A percentile compares a stretch with the other conserved stretches of the same genome.
These are phyloP conservation scores for Nosema muscidifuracis DNA, from an alignment of 371 early-diverging fungal genomes.

Conservation along the genomic window DNA sequence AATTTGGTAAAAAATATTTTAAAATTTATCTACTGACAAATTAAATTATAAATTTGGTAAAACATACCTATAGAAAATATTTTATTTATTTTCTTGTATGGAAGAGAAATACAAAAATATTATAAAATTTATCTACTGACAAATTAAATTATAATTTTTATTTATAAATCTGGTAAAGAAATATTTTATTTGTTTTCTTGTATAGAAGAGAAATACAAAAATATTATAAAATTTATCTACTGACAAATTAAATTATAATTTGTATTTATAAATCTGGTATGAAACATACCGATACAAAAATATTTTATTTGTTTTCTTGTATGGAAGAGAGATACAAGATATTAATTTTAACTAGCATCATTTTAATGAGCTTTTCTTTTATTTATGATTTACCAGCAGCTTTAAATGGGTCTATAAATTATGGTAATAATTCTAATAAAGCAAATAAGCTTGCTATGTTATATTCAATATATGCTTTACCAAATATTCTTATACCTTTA, in stretches of 20 bases:
- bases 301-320: neutral
- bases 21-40: no score
- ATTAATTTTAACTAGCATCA: slow-evolving; percentile 61
- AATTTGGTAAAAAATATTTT: no score
- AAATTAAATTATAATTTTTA: no score
- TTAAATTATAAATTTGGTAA: no score
- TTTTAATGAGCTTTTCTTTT: slow-evolving; percentile 66
- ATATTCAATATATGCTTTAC: slow-evolving; percentile 68
- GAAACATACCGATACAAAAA: neutral
- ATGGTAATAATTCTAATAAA: slow-evolving; percentile 58
- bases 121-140: no score
- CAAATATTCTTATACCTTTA: slow-evolving; percentile 70
- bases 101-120: no score
- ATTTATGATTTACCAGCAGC: slow-evolving; percentile 68
- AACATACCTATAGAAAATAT: no score
- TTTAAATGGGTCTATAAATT: slow-evolving; percentile 65
- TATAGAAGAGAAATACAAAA: no score
- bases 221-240: no score
- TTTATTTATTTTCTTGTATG: no score
- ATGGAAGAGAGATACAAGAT: slow-evolving; percentile 58
- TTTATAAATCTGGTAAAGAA: neutral
- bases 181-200: neutral
- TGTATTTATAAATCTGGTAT: neutral
- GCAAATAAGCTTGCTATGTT: slow-evolving; percentile 66
- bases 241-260: no score